phyloP scores from a whole-genome alignment of 2,329 filamentous ascomycete species.

The Ophiostoma populinum region DNA sequence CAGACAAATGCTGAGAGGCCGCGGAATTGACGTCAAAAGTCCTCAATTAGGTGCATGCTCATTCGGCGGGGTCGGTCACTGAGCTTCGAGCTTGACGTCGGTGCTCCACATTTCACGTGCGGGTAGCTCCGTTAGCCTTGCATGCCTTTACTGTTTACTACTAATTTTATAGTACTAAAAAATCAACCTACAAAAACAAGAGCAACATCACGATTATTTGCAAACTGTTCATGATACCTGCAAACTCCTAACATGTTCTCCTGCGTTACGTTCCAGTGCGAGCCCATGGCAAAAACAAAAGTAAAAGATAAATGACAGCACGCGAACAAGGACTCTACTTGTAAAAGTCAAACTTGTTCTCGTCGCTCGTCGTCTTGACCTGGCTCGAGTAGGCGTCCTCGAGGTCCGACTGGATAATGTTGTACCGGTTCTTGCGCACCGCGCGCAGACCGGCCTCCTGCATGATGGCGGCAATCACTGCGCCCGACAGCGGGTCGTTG shows the following conservation, averaged over 20 bases:
- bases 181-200: no score
- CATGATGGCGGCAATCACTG: conserved; percentile 97
- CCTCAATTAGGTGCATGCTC: conserved; percentile 3
- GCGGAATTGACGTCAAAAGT: no score
- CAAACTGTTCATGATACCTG: no score
- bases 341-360: conserved; percentile 82
- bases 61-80: conserved; percentile 6
- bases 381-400: conserved; percentile 96
- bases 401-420: conserved; percentile 93
- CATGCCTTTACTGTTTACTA: no score
- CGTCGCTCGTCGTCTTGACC: conserved; percentile 60
- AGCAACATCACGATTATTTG: no score
- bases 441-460: conserved; percentile 91
- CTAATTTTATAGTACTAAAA: no score
- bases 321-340: conserved; percentile 37
- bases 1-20: no score
- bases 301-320: not conserved
- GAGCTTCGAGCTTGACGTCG: no score
- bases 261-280: no score
- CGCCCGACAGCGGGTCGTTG: conserved; percentile 88
- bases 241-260: no score
- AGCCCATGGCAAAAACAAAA: not conserved
- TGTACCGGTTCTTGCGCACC: conserved; percentile 95
- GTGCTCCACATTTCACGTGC: conserved; percentile 1
- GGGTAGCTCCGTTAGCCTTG: not conserved